Conservation (phyloP, 2,329 filamentous ascomycete species). For the Talaromyces albobiverticillius region DNA sequence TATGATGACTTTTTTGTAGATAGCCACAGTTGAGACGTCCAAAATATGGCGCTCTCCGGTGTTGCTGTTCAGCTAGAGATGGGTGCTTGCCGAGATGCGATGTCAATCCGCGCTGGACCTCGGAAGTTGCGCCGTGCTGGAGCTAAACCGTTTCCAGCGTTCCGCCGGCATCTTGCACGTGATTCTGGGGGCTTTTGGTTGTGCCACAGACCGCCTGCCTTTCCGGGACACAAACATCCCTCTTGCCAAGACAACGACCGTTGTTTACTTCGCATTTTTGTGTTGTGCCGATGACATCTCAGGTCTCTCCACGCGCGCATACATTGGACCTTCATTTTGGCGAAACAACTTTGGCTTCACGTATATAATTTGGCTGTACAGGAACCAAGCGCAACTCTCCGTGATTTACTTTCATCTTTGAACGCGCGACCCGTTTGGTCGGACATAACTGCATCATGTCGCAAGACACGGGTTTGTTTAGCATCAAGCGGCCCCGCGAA, state of each 20-base stretch:
- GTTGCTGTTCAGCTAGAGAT: neutral
- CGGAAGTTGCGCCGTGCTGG: conserved; percentile 29
- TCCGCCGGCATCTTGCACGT: conserved; percentile 27
- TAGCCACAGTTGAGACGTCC: too few relatives aligned
- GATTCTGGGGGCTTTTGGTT: conserved; percentile 23
- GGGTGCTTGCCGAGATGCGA: conserved; percentile 4
- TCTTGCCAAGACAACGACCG: conserved; percentile 11
- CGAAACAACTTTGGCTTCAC: neutral
- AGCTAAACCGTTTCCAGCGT: conserved; percentile 18
- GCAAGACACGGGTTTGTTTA: conserved; percentile 84
- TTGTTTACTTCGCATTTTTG: conserved; percentile 34
- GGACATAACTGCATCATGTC: conserved; percentile 63
- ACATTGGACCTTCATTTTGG: neutral
- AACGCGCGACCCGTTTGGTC: conserved; percentile 21
- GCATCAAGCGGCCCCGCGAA: conserved; percentile 86
- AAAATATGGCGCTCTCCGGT: too few relatives aligned
- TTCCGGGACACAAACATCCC: conserved; percentile 19
- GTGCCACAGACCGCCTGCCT: conserved; percentile 30
- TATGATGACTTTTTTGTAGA: too few relatives aligned
- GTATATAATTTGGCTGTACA: neutral
- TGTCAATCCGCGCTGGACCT: conserved; percentile 27
- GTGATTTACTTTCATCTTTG: neutral
- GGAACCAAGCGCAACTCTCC: neutral
- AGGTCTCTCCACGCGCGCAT: neutral
- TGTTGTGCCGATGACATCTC: neutral